Percentiles rank a stretch among this genome's conserved stretches.
Evolutionary conservation across 257 asterid genomes (phyloP).

Genomic region (Solanum gandarillasii): DNA sequence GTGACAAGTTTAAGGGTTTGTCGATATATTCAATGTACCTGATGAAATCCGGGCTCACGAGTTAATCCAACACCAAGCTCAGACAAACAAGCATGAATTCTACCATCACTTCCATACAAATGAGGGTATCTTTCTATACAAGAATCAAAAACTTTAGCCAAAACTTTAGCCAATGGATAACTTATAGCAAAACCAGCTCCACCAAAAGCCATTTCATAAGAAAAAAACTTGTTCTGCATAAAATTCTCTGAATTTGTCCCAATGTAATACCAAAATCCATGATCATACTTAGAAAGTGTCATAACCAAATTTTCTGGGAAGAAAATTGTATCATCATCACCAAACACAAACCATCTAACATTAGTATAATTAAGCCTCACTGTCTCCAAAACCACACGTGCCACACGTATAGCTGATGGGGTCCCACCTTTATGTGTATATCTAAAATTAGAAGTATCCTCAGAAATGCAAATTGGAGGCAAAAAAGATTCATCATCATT

Average conservation of each 20-base stretch:
- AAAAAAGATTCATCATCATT: background rate
- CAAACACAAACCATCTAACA: constrained; percentile 84
- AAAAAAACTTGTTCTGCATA: constrained; percentile 41
- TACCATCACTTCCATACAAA: constrained; percentile 61
- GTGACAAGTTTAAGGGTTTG: background rate
- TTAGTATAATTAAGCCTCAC: constrained; percentile 40
- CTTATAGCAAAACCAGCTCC: constrained; percentile 95
- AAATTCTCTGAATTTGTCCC: constrained; percentile 63
- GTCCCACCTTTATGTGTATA: constrained; percentile 51
- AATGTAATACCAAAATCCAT: constrained; percentile 62
- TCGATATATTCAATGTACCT: constrained; percentile 29
- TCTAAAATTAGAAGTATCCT: constrained; percentile 48
- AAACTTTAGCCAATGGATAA: constrained; percentile 55
- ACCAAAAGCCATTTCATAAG: constrained; percentile 73
- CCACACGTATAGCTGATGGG: constrained; percentile 67
- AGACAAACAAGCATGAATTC: constrained; percentile 58
- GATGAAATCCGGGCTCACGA: constrained; percentile 83
- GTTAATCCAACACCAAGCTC: constrained; percentile 76
- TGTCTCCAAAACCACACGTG: constrained; percentile 57
- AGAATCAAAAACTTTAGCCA: constrained; percentile 57
- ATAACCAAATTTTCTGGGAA: constrained; percentile 73
- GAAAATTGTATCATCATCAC: constrained; percentile 78
- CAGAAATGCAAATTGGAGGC: constrained; percentile 58
- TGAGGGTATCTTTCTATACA: constrained; percentile 58
- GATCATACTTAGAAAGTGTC: constrained; percentile 70